Percentiles rank a stretch among this genome's conserved stretches.
These are phyloP conservation scores for Crithidia mellificae DNA, from an alignment of 208 protist genomes.

Conservation along the genomic window DNA sequence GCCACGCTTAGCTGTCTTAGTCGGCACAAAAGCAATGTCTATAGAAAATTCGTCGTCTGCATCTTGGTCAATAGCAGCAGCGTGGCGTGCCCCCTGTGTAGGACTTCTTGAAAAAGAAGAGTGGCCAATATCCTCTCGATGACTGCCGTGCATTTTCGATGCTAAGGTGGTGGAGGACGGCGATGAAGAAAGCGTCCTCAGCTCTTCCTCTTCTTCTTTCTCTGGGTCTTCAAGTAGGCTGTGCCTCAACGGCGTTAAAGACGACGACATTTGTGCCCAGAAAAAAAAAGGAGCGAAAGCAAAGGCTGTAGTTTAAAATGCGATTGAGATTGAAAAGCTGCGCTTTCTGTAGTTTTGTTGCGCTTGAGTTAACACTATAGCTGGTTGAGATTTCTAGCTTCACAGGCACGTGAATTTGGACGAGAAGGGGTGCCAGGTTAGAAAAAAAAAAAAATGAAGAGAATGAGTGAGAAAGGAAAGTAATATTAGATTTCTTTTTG, in stretches of 20 bases:
- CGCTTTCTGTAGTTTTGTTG: too few relatives aligned
- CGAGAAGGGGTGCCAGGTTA: too few relatives aligned
- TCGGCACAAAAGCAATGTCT: constrained; percentile 47
- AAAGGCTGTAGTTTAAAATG: too few relatives aligned
- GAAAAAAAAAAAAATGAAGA: too few relatives aligned
- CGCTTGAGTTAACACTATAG: too few relatives aligned
- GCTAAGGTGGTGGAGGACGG: neutral
- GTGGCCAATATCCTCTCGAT: neutral
- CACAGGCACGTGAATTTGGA: too few relatives aligned
- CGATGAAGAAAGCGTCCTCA: constrained; percentile 12
- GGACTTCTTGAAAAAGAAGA: neutral
- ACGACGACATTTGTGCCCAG: constrained; percentile 4
- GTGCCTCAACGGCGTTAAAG: neutral
- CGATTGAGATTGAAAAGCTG: too few relatives aligned
- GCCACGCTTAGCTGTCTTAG: constrained; percentile 11
- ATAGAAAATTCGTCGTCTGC: constrained; percentile 50
- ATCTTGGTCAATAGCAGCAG: neutral
- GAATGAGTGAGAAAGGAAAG: too few relatives aligned
- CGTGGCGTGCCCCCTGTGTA: neutral
- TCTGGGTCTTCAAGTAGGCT: constrained; percentile 30
- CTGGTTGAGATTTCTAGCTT: too few relatives aligned
- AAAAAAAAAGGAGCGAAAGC: too few relatives aligned
- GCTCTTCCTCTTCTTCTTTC: constrained; percentile 51
- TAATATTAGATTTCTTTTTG: too few relatives aligned
- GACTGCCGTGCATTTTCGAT: neutral